Evolutionary conservation across 176 grass and related monocot genomes (phyloP), one percentile per base, ranked within the genome.

Genomic region (Zea luxurians): DNA sequence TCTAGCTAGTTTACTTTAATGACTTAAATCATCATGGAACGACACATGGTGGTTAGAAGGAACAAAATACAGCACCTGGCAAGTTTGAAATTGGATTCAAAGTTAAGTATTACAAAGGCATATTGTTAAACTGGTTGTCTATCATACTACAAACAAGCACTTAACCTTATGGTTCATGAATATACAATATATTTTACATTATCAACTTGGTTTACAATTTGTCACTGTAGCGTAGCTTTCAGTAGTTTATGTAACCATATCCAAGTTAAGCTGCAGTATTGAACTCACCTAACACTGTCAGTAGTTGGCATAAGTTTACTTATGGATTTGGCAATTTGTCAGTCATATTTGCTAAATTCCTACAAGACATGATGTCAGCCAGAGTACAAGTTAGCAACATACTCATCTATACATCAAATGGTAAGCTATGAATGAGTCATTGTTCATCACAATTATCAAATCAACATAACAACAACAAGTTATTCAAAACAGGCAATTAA

Each of bases 241-340:
- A 79, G 3, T 63, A 80, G 58, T 80, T 70, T 44, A 75, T 21
- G 79, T 47, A 59, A 18, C 6, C 69, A 63, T 55, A 80, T 54
- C 21, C 6, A 66, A 66, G 41, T 27, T 62, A 66, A 80, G 27
- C 38, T 84, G 68, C 43, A 68, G 50, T 18, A 15, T 64, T 6
- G 48, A 57, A 61, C 58, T 66, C 45, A 93, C 91, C 65, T 93
- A 71, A 93, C 91, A 83, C 83, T 93, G 65, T 90, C 91, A 34
- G 80, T 83, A 37, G 78, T 93, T 2, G 91, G 91, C 66, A 88
- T 81, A 66, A 93, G 78, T 84, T 93, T 93, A 58, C 78, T 80
- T 43, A 93, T 90, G 41, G 85, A 93, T 48, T 93, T 93, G 15
- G 88, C 91, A 8, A 90, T 93, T 52, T 84, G 80, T 46, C 91